Percentiles rank a stretch among this genome's conserved stretches.
These are phyloP conservation scores for Fusarium sterilihyphosum DNA, from an alignment of 2,329 filamentous ascomycete species.

Conservation along the genomic window DNA sequence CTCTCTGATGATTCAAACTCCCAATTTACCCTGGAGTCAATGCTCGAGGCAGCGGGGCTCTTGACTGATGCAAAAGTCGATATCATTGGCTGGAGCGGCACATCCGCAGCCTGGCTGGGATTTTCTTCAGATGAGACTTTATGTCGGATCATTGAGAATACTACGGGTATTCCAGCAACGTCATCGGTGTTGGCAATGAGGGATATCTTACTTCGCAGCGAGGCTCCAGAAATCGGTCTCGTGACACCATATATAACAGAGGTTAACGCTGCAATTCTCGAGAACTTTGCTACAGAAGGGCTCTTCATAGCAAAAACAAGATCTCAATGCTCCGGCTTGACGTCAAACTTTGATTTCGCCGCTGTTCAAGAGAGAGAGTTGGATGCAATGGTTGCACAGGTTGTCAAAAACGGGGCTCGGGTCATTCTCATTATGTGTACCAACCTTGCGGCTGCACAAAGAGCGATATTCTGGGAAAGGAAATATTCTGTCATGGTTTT, in stretches of 20 bases:
- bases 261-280: not conserved
- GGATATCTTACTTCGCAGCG: not conserved
- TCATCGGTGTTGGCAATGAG: not conserved
- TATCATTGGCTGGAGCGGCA: not conserved
- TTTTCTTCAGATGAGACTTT: not conserved
- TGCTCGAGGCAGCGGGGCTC: not conserved
- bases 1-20: not conserved
- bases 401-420: not conserved
- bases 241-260: not conserved
- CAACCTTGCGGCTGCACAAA: not conserved
- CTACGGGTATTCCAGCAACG: not conserved
- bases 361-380: not conserved
- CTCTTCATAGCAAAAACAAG: not conserved
- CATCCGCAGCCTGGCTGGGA: not conserved
- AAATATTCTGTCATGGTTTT: not conserved
- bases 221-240: not conserved
- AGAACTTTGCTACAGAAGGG: not conserved
- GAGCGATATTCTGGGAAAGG: not conserved
- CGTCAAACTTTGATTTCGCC: not conserved
- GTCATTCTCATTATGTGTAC: not conserved
- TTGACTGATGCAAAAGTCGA: not conserved
- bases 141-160: not conserved
- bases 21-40: not conserved
- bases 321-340: not conserved
- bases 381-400: not conserved